These are phyloP conservation scores for Kodamaea fungicola DNA, from an alignment of 1,139 yeast species.

Conservation along the genomic window DNA sequence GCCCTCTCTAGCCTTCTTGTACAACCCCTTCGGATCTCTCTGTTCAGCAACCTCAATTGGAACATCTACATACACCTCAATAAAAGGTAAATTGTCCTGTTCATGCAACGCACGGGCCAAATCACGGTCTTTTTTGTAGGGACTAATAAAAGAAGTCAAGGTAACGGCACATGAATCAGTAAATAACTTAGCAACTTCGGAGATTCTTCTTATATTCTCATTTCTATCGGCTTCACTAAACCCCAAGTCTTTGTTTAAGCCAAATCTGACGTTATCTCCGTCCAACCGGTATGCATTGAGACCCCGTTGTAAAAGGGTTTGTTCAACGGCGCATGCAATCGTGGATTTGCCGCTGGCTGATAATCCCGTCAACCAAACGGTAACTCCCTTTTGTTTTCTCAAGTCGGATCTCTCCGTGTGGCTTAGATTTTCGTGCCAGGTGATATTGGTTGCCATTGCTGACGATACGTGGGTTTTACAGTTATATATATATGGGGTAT, in stretches of 20 bases:
- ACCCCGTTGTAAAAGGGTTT: slow-evolving; percentile 63
- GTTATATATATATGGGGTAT: slow-evolving; percentile 1
- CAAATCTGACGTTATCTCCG: slow-evolving; percentile 93
- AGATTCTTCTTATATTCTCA: slow-evolving; percentile 90
- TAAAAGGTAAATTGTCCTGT: slow-evolving; percentile 71
- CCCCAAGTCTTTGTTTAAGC: slow-evolving; percentile 90
- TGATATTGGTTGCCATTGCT: slow-evolving; percentile 88
- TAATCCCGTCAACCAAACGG: slow-evolving; percentile 92
- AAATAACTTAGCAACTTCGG: slow-evolving; percentile 87
- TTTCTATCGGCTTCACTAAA: slow-evolving; percentile 88
- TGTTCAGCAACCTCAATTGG: slow-evolving; percentile 92
- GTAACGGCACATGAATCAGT: slow-evolving; percentile 86
- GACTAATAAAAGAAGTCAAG: slow-evolving; percentile 87
- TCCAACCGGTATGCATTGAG: slow-evolving; percentile 82
- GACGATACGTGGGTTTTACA: neutral
- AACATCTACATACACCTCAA: slow-evolving; percentile 89
- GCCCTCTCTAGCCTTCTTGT: slow-evolving; percentile 95
- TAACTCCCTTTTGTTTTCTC: slow-evolving; percentile 81
- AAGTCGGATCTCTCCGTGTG: slow-evolving; percentile 72
- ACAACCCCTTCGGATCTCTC: slow-evolving; percentile 95
- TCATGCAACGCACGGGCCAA: slow-evolving; percentile 82
- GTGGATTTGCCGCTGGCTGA: slow-evolving; percentile 96
- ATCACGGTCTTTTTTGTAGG: slow-evolving; percentile 80
- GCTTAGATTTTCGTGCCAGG: slow-evolving; percentile 91
- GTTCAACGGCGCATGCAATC: slow-evolving; percentile 92